phyloP scores from a whole-genome alignment of 306 rosid genomes.

The Quercus agrifolia region DNA sequence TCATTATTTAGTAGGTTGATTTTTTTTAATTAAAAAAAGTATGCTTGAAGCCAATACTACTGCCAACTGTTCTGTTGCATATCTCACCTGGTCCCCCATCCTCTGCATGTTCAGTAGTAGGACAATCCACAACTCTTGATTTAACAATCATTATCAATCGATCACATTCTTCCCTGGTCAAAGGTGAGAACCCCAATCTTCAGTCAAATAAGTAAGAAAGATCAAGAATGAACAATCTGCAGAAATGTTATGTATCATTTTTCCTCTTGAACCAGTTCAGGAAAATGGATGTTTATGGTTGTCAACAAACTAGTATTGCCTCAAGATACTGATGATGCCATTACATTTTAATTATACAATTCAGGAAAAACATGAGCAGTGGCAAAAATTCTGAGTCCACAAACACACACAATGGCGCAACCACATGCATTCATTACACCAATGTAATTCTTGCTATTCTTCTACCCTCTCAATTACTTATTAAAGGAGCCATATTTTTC shows the following conservation, averaged over 20 bases:
- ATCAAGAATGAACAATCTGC: slow-evolving; percentile 12
- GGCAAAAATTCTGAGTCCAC: no score
- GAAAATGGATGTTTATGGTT: not conserved
- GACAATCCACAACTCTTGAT: slow-evolving; percentile 70
- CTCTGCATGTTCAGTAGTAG: slow-evolving; percentile 33
- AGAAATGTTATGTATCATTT: not conserved
- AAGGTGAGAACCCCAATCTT: slow-evolving; percentile 19
- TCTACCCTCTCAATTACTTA: not conserved
- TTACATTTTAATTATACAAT: not conserved
- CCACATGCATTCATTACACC: no score
- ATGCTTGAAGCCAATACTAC: slow-evolving; percentile 27
- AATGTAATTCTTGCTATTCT: not conserved
- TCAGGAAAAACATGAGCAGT: no score
- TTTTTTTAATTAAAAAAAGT: not conserved
- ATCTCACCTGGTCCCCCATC: slow-evolving; percentile 44
- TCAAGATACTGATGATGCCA: not conserved
- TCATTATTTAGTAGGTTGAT: not conserved
- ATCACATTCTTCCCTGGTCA: slow-evolving; percentile 87
- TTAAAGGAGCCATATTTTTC: not conserved
- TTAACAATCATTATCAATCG: slow-evolving; percentile 59
- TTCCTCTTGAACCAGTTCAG: not conserved
- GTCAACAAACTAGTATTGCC: not conserved
- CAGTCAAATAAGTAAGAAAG: slow-evolving; percentile 14
- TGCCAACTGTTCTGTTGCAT: slow-evolving; percentile 31
- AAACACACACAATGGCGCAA: no score